These are phyloP conservation scores for Rhodotorula graminis DNA, from an alignment of 768 basidiomycete species.

Conservation along the genomic window DNA sequence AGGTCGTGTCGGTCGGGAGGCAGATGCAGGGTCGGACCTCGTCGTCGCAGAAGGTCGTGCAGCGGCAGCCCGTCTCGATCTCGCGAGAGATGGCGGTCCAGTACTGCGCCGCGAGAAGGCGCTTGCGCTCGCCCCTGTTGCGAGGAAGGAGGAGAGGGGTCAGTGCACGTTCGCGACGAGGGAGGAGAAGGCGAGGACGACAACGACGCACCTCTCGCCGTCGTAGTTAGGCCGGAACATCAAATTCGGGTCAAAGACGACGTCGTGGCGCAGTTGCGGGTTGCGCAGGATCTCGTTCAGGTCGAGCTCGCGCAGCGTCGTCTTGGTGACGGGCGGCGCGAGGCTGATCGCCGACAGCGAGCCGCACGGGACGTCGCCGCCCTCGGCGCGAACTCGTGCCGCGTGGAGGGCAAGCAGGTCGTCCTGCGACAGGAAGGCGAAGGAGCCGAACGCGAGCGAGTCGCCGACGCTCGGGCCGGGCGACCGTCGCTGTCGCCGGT, in stretches of 20 bases:
- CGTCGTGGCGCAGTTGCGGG: slow-evolving; percentile 66
- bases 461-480: not conserved
- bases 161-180: not conserved
- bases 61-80: slow-evolving; percentile 74
- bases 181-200: not conserved
- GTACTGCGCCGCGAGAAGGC: slow-evolving; percentile 69
- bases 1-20: slow-evolving; percentile 37
- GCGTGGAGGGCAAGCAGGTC: slow-evolving; percentile 9
- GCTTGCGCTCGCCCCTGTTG: slow-evolving; percentile 65
- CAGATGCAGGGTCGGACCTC: slow-evolving; percentile 37
- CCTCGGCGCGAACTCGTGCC: not conserved
- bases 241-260: slow-evolving; percentile 43
- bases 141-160: slow-evolving; percentile 44
- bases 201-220: slow-evolving; percentile 32
- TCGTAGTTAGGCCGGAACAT: slow-evolving; percentile 47
- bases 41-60: slow-evolving; percentile 58
- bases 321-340: slow-evolving; percentile 72
- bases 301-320: slow-evolving; percentile 78
- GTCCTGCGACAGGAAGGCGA: not conserved
- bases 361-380: too few species aligned
- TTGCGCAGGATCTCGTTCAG: slow-evolving; percentile 78
- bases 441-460: not conserved
- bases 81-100: slow-evolving; percentile 78
- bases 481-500: not conserved
- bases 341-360: slow-evolving; percentile 49